Percentiles rank a stretch among this genome's conserved stretches.
These are phyloP conservation scores for Agaricus blazei DNA, from an alignment of 768 basidiomycete species.

Conservation along the genomic window DNA sequence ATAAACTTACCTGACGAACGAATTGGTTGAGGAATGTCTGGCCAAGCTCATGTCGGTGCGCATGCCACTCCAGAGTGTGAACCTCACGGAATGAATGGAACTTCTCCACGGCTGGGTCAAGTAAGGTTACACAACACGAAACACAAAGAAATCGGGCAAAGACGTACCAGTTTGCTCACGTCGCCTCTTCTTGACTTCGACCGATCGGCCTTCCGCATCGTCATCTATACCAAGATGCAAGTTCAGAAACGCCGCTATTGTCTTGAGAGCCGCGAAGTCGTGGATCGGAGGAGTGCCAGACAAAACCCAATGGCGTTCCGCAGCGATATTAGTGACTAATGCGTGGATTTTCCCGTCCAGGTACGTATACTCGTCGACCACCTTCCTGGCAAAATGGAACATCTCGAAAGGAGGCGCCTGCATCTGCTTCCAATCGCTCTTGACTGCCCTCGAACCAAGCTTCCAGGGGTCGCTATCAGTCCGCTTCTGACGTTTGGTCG, in stretches of 20 bases:
- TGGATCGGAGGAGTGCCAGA: slow-evolving; percentile 94
- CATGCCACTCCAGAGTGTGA: slow-evolving; percentile 89
- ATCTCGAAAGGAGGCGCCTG: slow-evolving; percentile 82
- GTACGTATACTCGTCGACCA: slow-evolving; percentile 95
- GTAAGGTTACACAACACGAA: neutral
- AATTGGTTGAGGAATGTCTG: slow-evolving; percentile 79
- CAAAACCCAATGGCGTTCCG: slow-evolving; percentile 88
- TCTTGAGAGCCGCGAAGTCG: slow-evolving; percentile 87
- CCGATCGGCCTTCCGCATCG: slow-evolving; percentile 73
- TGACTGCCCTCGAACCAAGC: slow-evolving; percentile 54
- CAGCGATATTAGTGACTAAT: slow-evolving; percentile 69
- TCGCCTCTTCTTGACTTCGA: slow-evolving; percentile 73
- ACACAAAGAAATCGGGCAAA: neutral
- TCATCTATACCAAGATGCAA: slow-evolving; percentile 93
- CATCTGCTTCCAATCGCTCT: slow-evolving; percentile 75
- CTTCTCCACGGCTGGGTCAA: slow-evolving; percentile 66
- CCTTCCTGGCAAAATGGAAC: slow-evolving; percentile 86
- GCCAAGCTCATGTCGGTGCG: slow-evolving; percentile 76
- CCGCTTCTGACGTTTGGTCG: slow-evolving; percentile 57
- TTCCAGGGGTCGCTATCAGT: slow-evolving; percentile 76
- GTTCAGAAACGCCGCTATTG: slow-evolving; percentile 82
- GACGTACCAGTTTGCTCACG: slow-evolving; percentile 79
- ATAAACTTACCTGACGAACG: slow-evolving; percentile 65
- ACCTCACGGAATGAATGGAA: slow-evolving; percentile 98
- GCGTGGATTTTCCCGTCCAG: slow-evolving; percentile 76